Percentiles rank a stretch among this genome's conserved stretches.
Conservation (phyloP, 768 basidiomycete species). For the Rossbeevera mucosa region DNA sequence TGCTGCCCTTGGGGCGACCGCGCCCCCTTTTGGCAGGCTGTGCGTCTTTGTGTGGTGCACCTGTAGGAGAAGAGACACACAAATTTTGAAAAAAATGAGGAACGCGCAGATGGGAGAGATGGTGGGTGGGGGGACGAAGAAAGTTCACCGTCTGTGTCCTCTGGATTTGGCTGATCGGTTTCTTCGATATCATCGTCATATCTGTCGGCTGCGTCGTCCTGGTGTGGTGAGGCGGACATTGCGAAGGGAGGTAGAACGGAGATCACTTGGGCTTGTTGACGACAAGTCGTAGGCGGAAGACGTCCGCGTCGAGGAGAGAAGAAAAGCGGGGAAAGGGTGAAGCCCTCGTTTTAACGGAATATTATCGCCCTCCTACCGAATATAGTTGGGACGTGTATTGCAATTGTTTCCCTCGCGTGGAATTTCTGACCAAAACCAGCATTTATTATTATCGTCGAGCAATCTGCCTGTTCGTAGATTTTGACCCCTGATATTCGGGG, state of each 20-base stretch:
- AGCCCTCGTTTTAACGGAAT: conserved; percentile 73
- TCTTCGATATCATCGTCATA: conserved; percentile 56
- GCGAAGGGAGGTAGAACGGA: conserved; percentile 19
- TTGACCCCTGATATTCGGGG: conserved; percentile 58
- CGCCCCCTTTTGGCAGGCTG: conserved; percentile 66
- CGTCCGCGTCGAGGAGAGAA: conserved; percentile 39
- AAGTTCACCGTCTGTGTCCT: conserved; percentile 30
- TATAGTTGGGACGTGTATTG: conserved; percentile 60
- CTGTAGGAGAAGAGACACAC: conserved; percentile 30
- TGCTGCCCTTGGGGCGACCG: conserved; percentile 88
- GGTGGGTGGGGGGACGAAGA: conserved; percentile 10
- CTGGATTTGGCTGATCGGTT: conserved; percentile 39
- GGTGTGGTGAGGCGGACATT: conserved; percentile 63
- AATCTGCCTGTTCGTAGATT: conserved; percentile 46
- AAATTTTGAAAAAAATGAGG: conserved; percentile 18
- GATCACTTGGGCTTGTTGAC: conserved; percentile 24
- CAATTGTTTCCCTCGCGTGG: conserved; percentile 65
- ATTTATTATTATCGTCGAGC: conserved; percentile 54
- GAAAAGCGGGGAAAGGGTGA: conserved; percentile 62
- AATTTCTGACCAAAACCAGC: conserved; percentile 52
- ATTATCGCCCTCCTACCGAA: conserved; percentile 57
- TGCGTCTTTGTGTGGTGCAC: conserved; percentile 36
- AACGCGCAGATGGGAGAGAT: conserved; percentile 10
- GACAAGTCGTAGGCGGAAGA: conserved; percentile 19
- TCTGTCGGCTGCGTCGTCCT: conserved; percentile 52